Conservation (phyloP, 345 rosid genomes). For the Zanthoxylum bungeanum region DNA sequence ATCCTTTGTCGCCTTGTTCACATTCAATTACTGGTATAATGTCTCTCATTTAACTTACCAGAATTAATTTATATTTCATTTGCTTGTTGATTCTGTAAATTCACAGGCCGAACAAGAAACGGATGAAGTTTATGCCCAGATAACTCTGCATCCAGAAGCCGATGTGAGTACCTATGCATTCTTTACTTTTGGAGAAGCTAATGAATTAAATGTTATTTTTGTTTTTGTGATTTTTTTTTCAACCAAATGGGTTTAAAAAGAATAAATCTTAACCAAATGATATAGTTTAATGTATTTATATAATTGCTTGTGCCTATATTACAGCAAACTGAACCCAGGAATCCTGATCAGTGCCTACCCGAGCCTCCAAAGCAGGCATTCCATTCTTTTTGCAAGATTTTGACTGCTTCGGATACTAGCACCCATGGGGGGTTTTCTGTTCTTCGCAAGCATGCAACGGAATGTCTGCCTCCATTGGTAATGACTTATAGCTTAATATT, state of each 20-base stretch:
- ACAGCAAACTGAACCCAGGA: conserved; percentile 67
- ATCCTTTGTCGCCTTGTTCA: conserved; percentile 71
- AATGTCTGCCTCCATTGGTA: conserved; percentile 78
- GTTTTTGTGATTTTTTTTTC: not conserved
- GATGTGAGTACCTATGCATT: conserved; percentile 41
- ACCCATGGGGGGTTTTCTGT: conserved; percentile 97
- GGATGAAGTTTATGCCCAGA: conserved; percentile 90
- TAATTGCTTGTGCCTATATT: not conserved
- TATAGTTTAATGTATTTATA: not conserved
- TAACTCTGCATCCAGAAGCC: conserved; percentile 65
- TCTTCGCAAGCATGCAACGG: conserved; percentile 81
- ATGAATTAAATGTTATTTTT: not conserved
- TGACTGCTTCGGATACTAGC: conserved; percentile 93
- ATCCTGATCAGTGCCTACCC: conserved; percentile 38
- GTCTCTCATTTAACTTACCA: not conserved
- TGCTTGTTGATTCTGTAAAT: not conserved
- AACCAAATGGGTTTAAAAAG: not conserved
- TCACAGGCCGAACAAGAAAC: conserved; percentile 76
- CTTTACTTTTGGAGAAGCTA: not conserved
- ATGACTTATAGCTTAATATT: not conserved
- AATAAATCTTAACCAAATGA: not conserved
- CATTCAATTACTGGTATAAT: conserved; percentile 56
- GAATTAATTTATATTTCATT: not conserved
- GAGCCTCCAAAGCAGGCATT: conserved; percentile 48
- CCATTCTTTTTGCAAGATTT: conserved; percentile 75